Evolutionary conservation across 176 grass and related monocot genomes (phyloP).

Genomic region (Avena atlantica): DNA sequence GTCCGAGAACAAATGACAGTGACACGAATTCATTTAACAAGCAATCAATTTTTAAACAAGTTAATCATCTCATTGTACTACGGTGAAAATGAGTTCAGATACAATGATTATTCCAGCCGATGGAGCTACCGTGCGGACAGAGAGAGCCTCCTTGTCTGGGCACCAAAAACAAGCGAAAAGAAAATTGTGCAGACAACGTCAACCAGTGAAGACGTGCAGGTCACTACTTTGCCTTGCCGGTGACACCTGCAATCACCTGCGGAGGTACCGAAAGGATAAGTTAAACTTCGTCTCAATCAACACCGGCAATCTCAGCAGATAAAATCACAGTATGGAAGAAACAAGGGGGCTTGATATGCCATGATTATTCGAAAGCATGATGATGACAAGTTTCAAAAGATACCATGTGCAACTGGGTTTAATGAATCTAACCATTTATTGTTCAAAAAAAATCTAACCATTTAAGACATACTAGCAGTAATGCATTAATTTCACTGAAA

Average conservation of each 20-base stretch:
- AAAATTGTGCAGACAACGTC: conserved; percentile 27
- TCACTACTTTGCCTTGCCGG: conserved; percentile 62
- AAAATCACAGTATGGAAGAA: neutral
- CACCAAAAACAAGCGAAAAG: conserved; percentile 23
- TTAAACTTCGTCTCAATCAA: neutral
- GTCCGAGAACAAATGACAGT: neutral
- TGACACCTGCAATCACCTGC: conserved; percentile 92
- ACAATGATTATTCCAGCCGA: conserved; percentile 50
- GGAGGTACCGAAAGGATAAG: neutral
- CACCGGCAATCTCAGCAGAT: neutral
- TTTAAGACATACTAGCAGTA: neutral
- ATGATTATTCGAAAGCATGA: neutral
- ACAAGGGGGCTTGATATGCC: neutral
- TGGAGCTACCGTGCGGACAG: neutral
- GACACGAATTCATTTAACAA: neutral
- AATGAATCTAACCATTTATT: neutral
- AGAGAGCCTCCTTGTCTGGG: neutral
- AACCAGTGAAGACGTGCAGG: neutral
- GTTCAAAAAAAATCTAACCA: neutral
- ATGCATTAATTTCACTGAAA: neutral
- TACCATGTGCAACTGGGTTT: neutral
- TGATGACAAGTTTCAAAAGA: neutral
- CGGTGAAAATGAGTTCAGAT: conserved; percentile 24
- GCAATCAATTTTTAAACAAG: neutral
- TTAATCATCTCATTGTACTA: conserved; percentile 23